Conservation (phyloP, 1,284 basidiomycete species). For the Cutaneotrichosporon sp. region DNA sequence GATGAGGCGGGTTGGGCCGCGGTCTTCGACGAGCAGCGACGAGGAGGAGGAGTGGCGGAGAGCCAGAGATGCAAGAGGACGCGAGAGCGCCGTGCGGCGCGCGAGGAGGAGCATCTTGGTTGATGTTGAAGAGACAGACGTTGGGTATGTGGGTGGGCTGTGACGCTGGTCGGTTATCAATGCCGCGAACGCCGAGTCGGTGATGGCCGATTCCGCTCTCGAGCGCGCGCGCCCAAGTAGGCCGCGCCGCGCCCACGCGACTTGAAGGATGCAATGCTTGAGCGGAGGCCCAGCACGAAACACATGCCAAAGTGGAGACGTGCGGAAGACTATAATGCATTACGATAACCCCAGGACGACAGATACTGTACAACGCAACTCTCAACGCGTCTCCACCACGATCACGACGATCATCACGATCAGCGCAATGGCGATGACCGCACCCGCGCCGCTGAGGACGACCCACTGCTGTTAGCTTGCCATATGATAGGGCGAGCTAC, state of each 20-base stretch:
- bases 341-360: background rate
- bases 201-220: background rate
- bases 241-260: no score
- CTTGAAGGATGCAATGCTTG: no score
- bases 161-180: background rate
- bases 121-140: background rate
- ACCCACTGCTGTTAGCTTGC: background rate
- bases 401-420: background rate
- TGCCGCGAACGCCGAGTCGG: background rate
- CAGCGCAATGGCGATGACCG: background rate
- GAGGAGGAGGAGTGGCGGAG: conserved; percentile 1
- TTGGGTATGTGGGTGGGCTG: background rate
- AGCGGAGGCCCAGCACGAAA: no score
- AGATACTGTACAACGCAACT: background rate
- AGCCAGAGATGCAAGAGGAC: background rate
- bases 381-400: background rate
- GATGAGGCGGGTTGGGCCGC: conserved; percentile 17
- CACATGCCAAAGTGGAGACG: no score
- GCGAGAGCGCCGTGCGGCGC: background rate
- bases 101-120: background rate
- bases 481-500: no score
- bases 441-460: background rate
- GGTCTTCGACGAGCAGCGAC: conserved; percentile 15
- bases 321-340: background rate
- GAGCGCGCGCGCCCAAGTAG: no score